Evolutionary conservation across 176 grass and related monocot species (phyloP), one percentile per base, ranked within the genome.

Genomic region (Chrysopogon serrulatus): DNA sequence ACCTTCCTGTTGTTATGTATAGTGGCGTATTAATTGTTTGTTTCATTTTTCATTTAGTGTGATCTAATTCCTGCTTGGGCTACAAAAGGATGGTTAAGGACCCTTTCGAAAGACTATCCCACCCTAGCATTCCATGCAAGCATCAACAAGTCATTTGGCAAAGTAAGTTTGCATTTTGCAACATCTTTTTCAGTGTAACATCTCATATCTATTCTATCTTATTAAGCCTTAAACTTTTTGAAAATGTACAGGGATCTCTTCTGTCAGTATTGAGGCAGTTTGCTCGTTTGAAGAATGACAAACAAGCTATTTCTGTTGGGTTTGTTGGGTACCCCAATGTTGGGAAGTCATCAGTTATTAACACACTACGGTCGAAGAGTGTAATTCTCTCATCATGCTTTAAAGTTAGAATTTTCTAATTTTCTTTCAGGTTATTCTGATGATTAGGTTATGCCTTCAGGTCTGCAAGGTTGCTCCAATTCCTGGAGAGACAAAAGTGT

Each of bases 251-350:
- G 96, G 96, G 96, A 42, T 98, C 96, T 88, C 89, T 98, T 88
- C 87, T 98, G 59, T 98, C 96, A 77, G 96, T 98, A 27, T 77
- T 98, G 68, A 83, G 92, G 30, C 96, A 98, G 82, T 95, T 93
- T 85, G 90, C 96, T 3, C 92, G 92, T 33, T 86, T 98, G 87
- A 95, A 95, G 89, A 98, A 78, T 57, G 96, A 98, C 76, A 98
- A 98, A 49, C 96, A 98, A 86, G 91, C 96, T 61, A 98, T 98
- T 84, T 98, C 96, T 78, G 96, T 98, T 26, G 92, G 96, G 57
- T 98, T 98, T 83, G 89, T 98, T 88, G 96, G 96, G 80, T 98
- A 98, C 84, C 96, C 96, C 77, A 98, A 98, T 86, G 92, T 98
- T 85, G 96, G 96, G 54, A 98, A 98, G 80, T 98, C 96, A 49